Percentiles rank a stretch among this genome's conserved stretches.
phyloP scores from a whole-genome alignment of 441 rosid genomes.

The Corymbia calophylla region DNA sequence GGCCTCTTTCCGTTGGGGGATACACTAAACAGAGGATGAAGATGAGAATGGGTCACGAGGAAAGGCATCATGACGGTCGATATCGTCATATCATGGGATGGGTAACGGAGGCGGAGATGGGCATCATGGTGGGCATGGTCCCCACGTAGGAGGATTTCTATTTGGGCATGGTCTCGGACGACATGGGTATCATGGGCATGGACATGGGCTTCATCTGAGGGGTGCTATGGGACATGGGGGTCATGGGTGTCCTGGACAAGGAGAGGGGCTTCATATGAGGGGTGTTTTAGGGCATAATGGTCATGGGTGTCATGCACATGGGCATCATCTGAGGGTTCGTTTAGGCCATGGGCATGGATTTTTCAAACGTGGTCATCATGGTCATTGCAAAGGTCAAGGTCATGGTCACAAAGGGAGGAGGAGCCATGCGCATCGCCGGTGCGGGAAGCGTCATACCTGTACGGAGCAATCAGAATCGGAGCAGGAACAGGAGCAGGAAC shows the following conservation, averaged over 20 bases:
- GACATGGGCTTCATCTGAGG: neutral
- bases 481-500: too few species aligned
- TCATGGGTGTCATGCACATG: neutral
- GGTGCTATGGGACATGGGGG: neutral
- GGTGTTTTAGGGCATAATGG: neutral
- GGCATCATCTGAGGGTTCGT: too few species aligned
- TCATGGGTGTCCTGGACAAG: neutral
- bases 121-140: neutral
- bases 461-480: neutral
- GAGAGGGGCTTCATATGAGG: neutral
- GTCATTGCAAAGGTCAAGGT: neutral
- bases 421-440: neutral
- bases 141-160: neutral
- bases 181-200: neutral
- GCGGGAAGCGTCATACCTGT: neutral
- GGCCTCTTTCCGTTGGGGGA: neutral
- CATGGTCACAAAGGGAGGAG: neutral
- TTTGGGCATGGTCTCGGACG: neutral
- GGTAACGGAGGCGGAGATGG: neutral
- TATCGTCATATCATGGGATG: neutral
- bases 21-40: neutral
- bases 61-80: neutral
- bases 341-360: neutral
- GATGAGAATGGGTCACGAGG: neutral
- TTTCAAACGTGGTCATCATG: neutral